Conservation (phyloP, 2,329 filamentous ascomycete genomes). For the Zymoseptoria pseudotritici region DNA sequence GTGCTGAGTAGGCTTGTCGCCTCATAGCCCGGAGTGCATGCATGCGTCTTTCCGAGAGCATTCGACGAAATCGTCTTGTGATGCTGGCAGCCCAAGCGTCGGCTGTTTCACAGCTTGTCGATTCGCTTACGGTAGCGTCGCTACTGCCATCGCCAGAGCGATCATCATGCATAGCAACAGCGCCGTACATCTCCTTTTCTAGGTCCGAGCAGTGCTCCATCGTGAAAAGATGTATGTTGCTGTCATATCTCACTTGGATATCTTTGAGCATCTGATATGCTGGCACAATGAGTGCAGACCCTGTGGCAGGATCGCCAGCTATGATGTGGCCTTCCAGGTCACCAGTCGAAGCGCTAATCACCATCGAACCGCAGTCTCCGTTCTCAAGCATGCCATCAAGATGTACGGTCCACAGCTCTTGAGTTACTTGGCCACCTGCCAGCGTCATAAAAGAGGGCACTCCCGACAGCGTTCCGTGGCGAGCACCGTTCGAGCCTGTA, state of each 20-base stretch:
- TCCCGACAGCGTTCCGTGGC: neutral
- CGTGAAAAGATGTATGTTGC: neutral
- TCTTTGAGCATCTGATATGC: slow-evolving; percentile 7
- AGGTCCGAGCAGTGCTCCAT: neutral
- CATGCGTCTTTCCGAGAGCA: slow-evolving; percentile 80
- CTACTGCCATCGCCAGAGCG: too few species aligned
- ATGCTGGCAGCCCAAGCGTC: too few species aligned
- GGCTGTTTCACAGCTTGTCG: too few species aligned
- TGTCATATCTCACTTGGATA: neutral
- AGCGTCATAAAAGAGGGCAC: neutral
- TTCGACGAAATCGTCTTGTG: slow-evolving; percentile 74
- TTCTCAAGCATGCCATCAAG: slow-evolving; percentile 1
- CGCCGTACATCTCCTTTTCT: too few species aligned
- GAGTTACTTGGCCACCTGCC: neutral
- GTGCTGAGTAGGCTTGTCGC: too few species aligned
- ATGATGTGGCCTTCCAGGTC: slow-evolving; percentile 4
- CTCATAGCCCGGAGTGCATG: too few species aligned
- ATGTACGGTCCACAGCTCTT: slow-evolving; percentile 6
- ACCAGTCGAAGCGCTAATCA: neutral
- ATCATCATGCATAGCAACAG: too few species aligned
- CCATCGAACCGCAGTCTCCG: slow-evolving; percentile 5
- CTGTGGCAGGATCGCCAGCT: slow-evolving; percentile 1
- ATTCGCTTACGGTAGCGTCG: too few species aligned
- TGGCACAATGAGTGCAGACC: slow-evolving; percentile 2
- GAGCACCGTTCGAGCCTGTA: slow-evolving; percentile 2